Evolutionary conservation across 352 stramenopile genomes (phyloP).

Genomic region (Phytophthora citricola): DNA sequence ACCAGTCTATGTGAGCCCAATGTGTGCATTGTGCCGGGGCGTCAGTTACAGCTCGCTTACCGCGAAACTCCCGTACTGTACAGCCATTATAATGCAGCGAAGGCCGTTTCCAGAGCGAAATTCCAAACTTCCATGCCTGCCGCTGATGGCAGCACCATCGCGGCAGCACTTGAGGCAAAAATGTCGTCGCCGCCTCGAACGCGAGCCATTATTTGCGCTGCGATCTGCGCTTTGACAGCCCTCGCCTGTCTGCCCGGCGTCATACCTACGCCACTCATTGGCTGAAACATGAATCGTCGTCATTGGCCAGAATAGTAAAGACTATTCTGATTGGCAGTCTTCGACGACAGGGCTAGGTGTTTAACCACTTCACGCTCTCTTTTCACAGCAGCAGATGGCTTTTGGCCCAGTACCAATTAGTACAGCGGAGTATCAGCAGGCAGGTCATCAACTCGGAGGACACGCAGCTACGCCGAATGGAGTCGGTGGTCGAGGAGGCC

Average conservation of each 20-base stretch:
- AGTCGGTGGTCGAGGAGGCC: conserved; percentile 80
- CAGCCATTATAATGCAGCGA: neutral
- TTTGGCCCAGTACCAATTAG: conserved; percentile 26
- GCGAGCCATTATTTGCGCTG: conserved; percentile 22
- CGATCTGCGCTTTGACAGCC: conserved; percentile 4
- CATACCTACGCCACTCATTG: conserved; percentile 12
- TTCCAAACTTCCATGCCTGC: neutral
- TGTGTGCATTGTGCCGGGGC: conserved; percentile 19
- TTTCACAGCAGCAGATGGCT: conserved; percentile 25
- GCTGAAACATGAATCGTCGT: conserved; percentile 11
- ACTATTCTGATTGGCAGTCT: neutral
- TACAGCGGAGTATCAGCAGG: conserved; percentile 6
- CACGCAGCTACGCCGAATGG: conserved; percentile 40
- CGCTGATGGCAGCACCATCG: conserved; percentile 1
- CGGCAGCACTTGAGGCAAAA: conserved; percentile 8
- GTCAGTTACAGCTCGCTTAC: conserved; percentile 18
- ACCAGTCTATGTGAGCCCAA: conserved; percentile 20
- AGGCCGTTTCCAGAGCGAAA: neutral
- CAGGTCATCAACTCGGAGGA: conserved; percentile 5
- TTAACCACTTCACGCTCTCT: conserved; percentile 13
- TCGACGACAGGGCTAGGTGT: conserved; percentile 22
- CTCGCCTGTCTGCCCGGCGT: conserved; percentile 17
- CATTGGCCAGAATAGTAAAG: conserved; percentile 13
- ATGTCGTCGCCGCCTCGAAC: conserved; percentile 15
- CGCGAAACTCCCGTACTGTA: conserved; percentile 1